Evolutionary conservation across 345 rosid species (phyloP), one percentile per base, ranked within the genome.

Genomic region (Linum usitatissimum): DNA sequence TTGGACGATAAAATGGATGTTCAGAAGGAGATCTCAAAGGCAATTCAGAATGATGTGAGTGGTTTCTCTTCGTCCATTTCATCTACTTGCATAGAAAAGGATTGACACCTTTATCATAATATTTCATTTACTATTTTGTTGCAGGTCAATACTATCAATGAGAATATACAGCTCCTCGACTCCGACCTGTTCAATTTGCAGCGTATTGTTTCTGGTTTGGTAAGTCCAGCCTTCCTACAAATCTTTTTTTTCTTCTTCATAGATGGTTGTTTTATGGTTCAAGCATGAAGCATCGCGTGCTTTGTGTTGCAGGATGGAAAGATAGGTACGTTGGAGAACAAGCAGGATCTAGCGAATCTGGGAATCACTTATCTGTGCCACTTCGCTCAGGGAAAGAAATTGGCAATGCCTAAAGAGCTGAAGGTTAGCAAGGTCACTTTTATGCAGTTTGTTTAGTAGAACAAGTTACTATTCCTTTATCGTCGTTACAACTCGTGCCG

Each of bases 1-100:
- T 79, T 90, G 75, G 91, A 80, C 56, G 84, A 86, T 70, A 93
- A 84, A 83, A 77, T 87, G 85, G 96, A 87, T 38, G 71, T 64
- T 66, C 94, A 90, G 67, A 82, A 82, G 73, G 91, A 82, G 75
- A 76, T 87, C 69, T 87, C 94, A 9, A 82, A 78, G 75, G 81
- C 73, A 67, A 80, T 93, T 61, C 81, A 83, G 70, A 73, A 74
- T 67, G 77, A 81, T 67, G 99, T 90, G 78, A 69, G 77, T 58
- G 17, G 48, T 60, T 18, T 45, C 17, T 45, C 51, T 45, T 45
- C 51, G 15, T 10, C 51, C 14, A 12, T 45, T 45, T 12, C 10
- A 10, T 45, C 51, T 45, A 10, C 51, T 45, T 45, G 51, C 8
- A 34, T 4, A 34, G 5, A 4, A 34, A 4, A 45, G 51, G 17